Base-by-base conservation (phyloP, 768 basidiomycete genomes). In the Hypholoma sublateritium region DNA sequence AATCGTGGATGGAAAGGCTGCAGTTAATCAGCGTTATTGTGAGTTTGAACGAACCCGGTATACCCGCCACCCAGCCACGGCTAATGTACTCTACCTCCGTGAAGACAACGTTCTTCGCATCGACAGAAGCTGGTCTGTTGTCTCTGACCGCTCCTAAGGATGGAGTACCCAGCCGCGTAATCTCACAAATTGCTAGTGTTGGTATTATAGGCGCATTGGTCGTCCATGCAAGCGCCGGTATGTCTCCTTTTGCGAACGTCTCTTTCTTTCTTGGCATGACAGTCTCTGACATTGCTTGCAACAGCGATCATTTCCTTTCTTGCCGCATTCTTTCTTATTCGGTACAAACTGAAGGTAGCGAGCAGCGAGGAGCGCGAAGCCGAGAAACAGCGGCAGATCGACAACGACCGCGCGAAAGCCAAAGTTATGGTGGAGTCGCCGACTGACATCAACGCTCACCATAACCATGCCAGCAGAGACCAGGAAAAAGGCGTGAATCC, bases 11-110 rank as follows among this genome's bases (percentile, higher is more conserved):
- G 74, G 84, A 86, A 54, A 72, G 85, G 43, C 72, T 85, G 41
- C 82, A 85, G 68, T 68, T 85, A 6, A 83, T 86, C 67, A 79
- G 75, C 42, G 75, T 86, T 36, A 83, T 85, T 48, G 84, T 83
- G 43, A 60, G 82, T 72, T 32, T 5, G 6, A 32, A 54, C 14
- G 17, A n/a, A 34, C 16, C 55, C 17, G n/a, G 36, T 25, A 14
- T 21, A 9, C 7, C 17, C n/a, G 5, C 14, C 14, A 9, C 17
- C 13, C 13, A 14, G 12, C 9, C 28, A 28, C 22, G 28, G 7
- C 39, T 46, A 24, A 21, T 36, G 19, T 2, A 25, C 32, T 50
- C 14, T n/a, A 17, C n/a, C 16, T 9, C 22, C 46, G 22, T 22
- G n/a, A 42, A 60, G 59, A 53, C 59, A 12, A 53, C 59, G 12